Evolutionary conservation across 2,329 filamentous ascomycete species (phyloP).

Genomic region (Diaporthe sp.): DNA sequence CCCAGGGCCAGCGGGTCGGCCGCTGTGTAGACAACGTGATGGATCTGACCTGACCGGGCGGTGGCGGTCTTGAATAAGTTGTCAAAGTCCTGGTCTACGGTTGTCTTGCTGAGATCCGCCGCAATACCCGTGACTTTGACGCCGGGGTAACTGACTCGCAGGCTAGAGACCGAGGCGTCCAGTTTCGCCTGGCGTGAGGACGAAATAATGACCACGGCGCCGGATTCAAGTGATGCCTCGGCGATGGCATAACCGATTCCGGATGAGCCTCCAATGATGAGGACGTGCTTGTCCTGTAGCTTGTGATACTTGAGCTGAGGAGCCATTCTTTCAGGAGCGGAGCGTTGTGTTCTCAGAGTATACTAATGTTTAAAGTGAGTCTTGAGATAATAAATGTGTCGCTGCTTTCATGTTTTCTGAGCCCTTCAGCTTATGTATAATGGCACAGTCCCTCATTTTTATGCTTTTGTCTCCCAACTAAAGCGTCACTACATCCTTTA

Average conservation of each 20-base stretch:
- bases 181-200: conserved; percentile 67
- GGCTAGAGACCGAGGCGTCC: conserved; percentile 54
- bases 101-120: conserved; percentile 43
- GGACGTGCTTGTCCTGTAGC: conserved; percentile 56
- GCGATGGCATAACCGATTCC: conserved; percentile 75
- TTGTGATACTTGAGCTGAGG: conserved; percentile 49
- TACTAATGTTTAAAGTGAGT: not conserved
- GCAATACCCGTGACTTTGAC: conserved; percentile 47
- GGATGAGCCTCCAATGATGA: conserved; percentile 74
- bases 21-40: conserved; percentile 49
- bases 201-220: conserved; percentile 68
- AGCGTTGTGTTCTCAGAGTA: not conserved
- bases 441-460: not conserved
- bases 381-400: not conserved
- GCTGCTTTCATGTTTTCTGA: not conserved
- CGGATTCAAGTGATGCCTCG: conserved; percentile 67
- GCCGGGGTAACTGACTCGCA: conserved; percentile 37
- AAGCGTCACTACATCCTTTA: not conserved
- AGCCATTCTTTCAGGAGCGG: conserved; percentile 38
- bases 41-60: conserved; percentile 34
- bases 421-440: not conserved
- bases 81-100: conserved; percentile 50
- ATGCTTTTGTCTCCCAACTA: not conserved
- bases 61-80: conserved; percentile 43
- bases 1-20: conserved; percentile 46